Evolutionary conservation across 116 monocot species (phyloP).

Genomic region (Cymodocea nodosa): DNA sequence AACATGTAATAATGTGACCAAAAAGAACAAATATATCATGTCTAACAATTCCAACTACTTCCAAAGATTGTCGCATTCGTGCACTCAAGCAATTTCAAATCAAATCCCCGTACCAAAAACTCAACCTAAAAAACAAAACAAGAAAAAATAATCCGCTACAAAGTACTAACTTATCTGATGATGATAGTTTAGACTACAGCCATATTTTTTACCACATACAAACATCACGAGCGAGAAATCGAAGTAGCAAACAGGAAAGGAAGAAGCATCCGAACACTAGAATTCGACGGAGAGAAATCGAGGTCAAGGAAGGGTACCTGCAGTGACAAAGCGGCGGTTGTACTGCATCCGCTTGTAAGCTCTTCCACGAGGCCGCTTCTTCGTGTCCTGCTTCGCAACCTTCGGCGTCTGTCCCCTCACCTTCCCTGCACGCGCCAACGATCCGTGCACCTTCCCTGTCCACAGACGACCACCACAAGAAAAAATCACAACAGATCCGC

Average conservation of each 20-base stretch:
- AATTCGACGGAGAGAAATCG: neutral
- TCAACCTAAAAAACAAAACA: neutral
- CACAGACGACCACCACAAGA: neutral
- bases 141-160: neutral
- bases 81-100: too few species aligned
- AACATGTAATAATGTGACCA: too few species aligned
- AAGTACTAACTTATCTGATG: too few species aligned
- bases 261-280: neutral
- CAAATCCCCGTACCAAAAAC: too few species aligned
- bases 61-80: too few species aligned
- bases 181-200: too few species aligned
- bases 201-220: too few species aligned
- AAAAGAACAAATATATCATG: too few species aligned
- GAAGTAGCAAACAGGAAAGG: too few species aligned
- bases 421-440: conserved; percentile 88
- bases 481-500: too few species aligned
- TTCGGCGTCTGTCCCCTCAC: conserved; percentile 92
- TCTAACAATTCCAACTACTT: too few species aligned
- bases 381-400: conserved; percentile 93
- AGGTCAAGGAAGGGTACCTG: conserved; percentile 19
- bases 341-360: conserved; percentile 91
- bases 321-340: conserved; percentile 89
- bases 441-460: conserved; percentile 90
- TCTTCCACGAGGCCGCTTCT: conserved; percentile 85
- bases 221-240: too few species aligned